A percentile compares a stretch with the other conserved stretches of the same genome.
These are phyloP conservation scores for Pyricularia grisea DNA, from an alignment of 2,329 filamentous ascomycete genomes.

Conservation along the genomic window DNA sequence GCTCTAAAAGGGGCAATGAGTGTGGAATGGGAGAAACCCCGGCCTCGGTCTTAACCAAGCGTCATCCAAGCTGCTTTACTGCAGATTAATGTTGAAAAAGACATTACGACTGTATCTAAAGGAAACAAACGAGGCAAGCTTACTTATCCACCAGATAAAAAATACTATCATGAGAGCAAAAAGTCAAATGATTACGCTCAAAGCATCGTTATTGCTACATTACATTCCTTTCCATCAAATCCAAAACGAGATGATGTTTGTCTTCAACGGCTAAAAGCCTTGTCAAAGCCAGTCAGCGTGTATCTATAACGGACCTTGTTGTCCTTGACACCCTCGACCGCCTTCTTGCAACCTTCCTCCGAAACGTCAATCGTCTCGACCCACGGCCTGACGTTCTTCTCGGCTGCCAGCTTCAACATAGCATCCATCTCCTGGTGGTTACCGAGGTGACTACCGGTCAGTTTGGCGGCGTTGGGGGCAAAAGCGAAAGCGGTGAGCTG, in stretches of 20 bases:
- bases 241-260: neutral
- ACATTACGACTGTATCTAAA: too few species aligned
- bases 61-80: neutral
- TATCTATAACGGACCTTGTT: conserved; percentile 67
- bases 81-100: too few species aligned
- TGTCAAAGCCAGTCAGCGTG: conserved; percentile 58
- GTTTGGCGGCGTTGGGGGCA: conserved; percentile 25
- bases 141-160: too few species aligned
- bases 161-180: too few species aligned
- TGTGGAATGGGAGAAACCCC: neutral
- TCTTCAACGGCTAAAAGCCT: conserved; percentile 37
- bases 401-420: conserved; percentile 49
- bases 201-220: neutral
- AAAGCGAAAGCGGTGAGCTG: conserved; percentile 31
- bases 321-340: conserved; percentile 57
- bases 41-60: neutral
- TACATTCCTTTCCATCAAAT: neutral
- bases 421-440: conserved; percentile 47
- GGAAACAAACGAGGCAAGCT: too few species aligned
- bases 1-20: neutral
- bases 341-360: conserved; percentile 51
- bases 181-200: neutral
- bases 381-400: conserved; percentile 16
- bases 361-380: conserved; percentile 6
- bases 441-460: conserved; percentile 47